phyloP scores from a whole-genome alignment of 768 basidiomycete genomes.

The Coprinellus micaceus region DNA sequence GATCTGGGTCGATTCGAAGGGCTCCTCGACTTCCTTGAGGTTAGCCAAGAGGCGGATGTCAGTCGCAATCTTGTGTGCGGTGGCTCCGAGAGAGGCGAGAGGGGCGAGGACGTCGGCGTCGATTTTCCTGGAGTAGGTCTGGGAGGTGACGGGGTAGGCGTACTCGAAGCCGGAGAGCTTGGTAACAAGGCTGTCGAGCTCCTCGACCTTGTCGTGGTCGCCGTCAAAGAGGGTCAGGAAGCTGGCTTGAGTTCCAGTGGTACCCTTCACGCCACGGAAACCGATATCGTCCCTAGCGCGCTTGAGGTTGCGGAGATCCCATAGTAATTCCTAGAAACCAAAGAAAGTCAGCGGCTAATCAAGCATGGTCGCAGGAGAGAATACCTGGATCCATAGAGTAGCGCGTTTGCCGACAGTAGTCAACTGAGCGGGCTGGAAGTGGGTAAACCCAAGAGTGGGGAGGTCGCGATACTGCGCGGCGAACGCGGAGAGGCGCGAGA shows the following conservation, averaged over 20 bases:
- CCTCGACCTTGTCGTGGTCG: slow-evolving; percentile 91
- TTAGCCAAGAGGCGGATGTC: slow-evolving; percentile 93
- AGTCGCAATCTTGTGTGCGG: slow-evolving; percentile 96
- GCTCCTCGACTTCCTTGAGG: slow-evolving; percentile 98
- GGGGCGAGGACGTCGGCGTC: slow-evolving; percentile 91
- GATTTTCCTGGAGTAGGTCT: slow-evolving; percentile 98
- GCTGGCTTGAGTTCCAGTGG: slow-evolving; percentile 96
- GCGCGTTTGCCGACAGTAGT: slow-evolving; percentile 98
- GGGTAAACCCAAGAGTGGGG: slow-evolving; percentile 95
- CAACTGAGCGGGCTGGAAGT: slow-evolving; percentile 97
- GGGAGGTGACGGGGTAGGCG: slow-evolving; percentile 96
- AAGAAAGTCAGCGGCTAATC: not conserved
- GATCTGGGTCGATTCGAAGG: slow-evolving; percentile 98
- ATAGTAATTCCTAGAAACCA: slow-evolving; percentile 71
- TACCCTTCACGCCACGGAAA: slow-evolving; percentile 99
- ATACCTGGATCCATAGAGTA: slow-evolving; percentile 91
- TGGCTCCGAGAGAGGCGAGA: slow-evolving; percentile 86
- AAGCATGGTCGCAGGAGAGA: not conserved
- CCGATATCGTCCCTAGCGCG: slow-evolving; percentile 89
- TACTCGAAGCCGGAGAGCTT: slow-evolving; percentile 89
- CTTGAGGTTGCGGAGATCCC: slow-evolving; percentile 93
- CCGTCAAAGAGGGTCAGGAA: slow-evolving; percentile 94
- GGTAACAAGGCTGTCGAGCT: slow-evolving; percentile 85
- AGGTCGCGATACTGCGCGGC: slow-evolving; percentile 83
- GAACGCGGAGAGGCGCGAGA: slow-evolving; percentile 82